These are phyloP conservation scores for Aspergillus transmontanensis DNA, from an alignment of 2,329 filamentous ascomycete species.

Conservation along the genomic window DNA sequence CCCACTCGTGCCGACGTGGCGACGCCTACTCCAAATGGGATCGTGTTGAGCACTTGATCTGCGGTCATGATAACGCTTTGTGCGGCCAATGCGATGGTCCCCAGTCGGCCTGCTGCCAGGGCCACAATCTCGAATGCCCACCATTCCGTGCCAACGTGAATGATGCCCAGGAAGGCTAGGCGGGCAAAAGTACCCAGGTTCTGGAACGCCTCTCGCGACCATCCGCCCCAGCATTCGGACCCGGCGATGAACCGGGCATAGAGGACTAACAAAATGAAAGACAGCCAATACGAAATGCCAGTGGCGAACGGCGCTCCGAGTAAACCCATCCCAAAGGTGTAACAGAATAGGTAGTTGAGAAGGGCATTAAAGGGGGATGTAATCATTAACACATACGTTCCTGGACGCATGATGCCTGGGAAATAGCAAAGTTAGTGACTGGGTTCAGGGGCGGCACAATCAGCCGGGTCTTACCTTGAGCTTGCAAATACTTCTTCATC, in stretches of 20 bases:
- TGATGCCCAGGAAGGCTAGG: conserved; percentile 72
- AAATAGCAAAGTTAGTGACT: not conserved
- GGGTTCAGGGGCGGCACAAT: not conserved
- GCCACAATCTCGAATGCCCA: conserved; percentile 94
- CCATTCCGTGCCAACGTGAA: conserved; percentile 90
- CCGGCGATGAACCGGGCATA: conserved; percentile 74
- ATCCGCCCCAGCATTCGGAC: conserved; percentile 78
- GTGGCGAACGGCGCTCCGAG: conserved; percentile 81
- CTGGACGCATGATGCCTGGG: conserved; percentile 63
- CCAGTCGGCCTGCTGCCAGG: conserved; percentile 76
- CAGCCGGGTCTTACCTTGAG: conserved; percentile 50
- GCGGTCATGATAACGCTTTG: conserved; percentile 90
- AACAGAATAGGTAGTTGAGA: conserved; percentile 70
- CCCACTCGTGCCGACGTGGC: conserved; percentile 77
- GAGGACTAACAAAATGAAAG: conserved; percentile 72
- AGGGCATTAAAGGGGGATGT: conserved; percentile 62
- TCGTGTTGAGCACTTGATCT: conserved; percentile 81
- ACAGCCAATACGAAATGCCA: conserved; percentile 82
- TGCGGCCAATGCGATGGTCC: conserved; percentile 76
- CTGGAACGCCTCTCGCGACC: conserved; percentile 63
- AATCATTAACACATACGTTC: conserved; percentile 64
- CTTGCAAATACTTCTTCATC: conserved; percentile 65
- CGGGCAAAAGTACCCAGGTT: conserved; percentile 72
- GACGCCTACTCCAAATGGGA: conserved; percentile 84
- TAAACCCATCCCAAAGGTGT: conserved; percentile 70